A percentile compares a stretch with the other conserved stretches of the same genome.
Conservation (phyloP, 176 grass and related monocot species). For the Juncus effusus region DNA sequence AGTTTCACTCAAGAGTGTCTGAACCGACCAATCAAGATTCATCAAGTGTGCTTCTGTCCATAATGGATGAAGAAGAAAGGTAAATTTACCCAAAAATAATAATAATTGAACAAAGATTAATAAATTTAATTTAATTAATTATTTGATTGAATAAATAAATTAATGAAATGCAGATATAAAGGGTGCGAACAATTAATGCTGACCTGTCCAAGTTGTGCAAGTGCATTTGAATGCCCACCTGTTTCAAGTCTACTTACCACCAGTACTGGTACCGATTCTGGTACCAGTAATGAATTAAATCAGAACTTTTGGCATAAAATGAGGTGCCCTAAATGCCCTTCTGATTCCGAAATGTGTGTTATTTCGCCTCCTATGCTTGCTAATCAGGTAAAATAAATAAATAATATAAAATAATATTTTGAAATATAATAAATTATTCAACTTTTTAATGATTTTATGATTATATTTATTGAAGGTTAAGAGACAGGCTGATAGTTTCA, state of each 20-base stretch:
- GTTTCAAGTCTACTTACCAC: constrained; percentile 71
- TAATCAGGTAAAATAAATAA: constrained; percentile 59
- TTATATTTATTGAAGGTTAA: constrained; percentile 53
- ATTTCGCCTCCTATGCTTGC: constrained; percentile 64
- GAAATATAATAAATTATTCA: no score
- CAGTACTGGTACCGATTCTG: constrained; percentile 26
- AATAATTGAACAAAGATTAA: neutral
- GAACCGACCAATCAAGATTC: constrained; percentile 61
- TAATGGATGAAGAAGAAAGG: constrained; percentile 82
- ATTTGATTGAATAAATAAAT: constrained; percentile 21
- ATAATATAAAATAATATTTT: no score
- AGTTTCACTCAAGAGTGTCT: constrained; percentile 72
- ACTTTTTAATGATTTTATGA: no score
- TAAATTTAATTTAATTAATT: neutral
- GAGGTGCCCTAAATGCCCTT: constrained; percentile 80
- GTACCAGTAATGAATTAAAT: constrained; percentile 6
- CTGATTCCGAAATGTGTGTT: constrained; percentile 42
- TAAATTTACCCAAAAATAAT: constrained; percentile 26
- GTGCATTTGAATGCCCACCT: constrained; percentile 73
- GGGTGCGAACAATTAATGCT: constrained; percentile 76
- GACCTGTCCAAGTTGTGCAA: constrained; percentile 78
- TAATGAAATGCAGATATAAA: constrained; percentile 59
- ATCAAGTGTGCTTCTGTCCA: constrained; percentile 57
- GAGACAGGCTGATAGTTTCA: constrained; percentile 91
- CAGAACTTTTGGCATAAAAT: constrained; percentile 75